Evolutionary conservation across 352 stramenopile species (phyloP).

Genomic region (Labyrinthula sp.): DNA sequence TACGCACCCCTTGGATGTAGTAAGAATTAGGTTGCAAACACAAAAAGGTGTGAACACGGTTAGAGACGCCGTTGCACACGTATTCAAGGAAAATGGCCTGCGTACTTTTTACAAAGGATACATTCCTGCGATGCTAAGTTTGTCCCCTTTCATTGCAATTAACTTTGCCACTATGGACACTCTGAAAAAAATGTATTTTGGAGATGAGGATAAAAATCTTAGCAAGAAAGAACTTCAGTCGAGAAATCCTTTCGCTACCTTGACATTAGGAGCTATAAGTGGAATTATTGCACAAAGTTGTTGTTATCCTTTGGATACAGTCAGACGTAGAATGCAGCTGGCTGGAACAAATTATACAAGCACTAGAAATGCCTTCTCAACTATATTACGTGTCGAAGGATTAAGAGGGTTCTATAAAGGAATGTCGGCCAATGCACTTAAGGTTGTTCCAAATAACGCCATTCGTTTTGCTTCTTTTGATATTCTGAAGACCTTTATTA

Average conservation of each 20-base stretch:
- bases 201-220: slow-evolving; percentile 15
- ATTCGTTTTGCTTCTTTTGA: slow-evolving; percentile 30
- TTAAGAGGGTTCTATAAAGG: slow-evolving; percentile 30
- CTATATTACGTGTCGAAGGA: slow-evolving; percentile 21
- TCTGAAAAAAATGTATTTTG: slow-evolving; percentile 24
- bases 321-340: slow-evolving; percentile 28
- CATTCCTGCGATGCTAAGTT: slow-evolving; percentile 22
- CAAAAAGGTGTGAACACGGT: slow-evolving; percentile 14
- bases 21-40: slow-evolving; percentile 26
- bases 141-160: slow-evolving; percentile 29
- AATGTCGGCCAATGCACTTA: slow-evolving; percentile 29
- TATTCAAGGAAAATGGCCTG: slow-evolving; percentile 19
- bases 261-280: slow-evolving; percentile 11
- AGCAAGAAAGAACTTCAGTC: slow-evolving; percentile 28
- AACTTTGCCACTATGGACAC: slow-evolving; percentile 31
- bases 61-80: slow-evolving; percentile 3
- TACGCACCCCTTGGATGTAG: slow-evolving; percentile 29
- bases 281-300: slow-evolving; percentile 27
- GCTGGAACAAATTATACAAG: slow-evolving; percentile 16
- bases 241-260: slow-evolving; percentile 19
- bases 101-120: slow-evolving; percentile 29
- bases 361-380: slow-evolving; percentile 23
- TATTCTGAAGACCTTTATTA: slow-evolving; percentile 28
- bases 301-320: slow-evolving; percentile 29
- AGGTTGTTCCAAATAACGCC: slow-evolving; percentile 31